phyloP scores from a whole-genome alignment of 2,329 filamentous ascomycete genomes.

The Thielaviopsis euricoi region DNA sequence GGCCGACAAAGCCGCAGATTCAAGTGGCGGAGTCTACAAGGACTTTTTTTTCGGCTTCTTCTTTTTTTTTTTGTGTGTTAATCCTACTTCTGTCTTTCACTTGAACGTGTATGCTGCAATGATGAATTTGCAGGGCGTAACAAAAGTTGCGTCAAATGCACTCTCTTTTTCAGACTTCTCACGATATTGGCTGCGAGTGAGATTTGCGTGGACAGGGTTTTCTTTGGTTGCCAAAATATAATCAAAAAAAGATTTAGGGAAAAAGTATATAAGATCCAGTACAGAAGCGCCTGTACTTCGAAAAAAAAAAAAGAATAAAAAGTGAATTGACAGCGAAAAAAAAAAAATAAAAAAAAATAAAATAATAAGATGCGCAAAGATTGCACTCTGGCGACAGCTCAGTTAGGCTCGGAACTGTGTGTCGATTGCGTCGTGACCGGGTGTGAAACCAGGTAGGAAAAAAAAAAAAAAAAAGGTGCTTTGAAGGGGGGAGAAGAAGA shows the following conservation, averaged over 20 bases:
- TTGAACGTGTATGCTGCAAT: no score
- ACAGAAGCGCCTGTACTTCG: background rate
- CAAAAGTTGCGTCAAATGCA: background rate
- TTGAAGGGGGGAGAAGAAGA: background rate
- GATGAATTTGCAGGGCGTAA: no score
- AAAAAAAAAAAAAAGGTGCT: no score
- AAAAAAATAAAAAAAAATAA: background rate
- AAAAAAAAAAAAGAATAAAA: background rate
- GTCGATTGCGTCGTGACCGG: background rate
- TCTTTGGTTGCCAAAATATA: no score
- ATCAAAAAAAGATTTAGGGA: background rate
- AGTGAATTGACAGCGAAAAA: background rate
- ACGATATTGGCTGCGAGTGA: background rate
- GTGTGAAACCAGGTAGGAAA: background rate
- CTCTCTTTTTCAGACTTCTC: background rate
- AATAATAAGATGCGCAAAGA: background rate
- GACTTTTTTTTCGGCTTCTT: background rate
- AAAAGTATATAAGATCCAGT: background rate
- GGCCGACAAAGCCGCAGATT: background rate
- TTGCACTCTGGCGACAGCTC: background rate
- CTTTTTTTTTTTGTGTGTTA: background rate
- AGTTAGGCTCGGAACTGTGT: background rate
- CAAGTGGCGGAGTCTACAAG: background rate
- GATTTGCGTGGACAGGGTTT: no score
- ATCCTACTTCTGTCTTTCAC: background rate